Conservation (phyloP, 176 grass and related monocot species). For the Avena sativa region DNA sequence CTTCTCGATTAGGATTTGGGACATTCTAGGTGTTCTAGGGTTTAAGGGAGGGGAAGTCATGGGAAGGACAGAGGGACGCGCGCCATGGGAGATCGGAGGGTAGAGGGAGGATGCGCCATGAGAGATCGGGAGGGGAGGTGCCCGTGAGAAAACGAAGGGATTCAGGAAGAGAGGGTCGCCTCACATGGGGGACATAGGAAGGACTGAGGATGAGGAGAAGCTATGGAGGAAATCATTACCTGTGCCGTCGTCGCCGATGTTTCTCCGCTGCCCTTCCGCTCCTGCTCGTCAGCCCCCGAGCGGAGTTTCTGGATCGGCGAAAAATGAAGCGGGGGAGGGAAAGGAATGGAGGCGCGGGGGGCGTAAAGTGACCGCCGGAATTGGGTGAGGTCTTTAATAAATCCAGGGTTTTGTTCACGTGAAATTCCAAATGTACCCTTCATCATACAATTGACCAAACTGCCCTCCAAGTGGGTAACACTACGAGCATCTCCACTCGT, state of each 20-base stretch:
- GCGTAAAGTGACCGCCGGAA: not conserved
- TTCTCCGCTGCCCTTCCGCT: not conserved
- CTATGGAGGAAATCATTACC: not conserved
- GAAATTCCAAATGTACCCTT: constrained; percentile 30
- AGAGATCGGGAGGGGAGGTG: not conserved
- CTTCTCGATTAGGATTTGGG: not conserved
- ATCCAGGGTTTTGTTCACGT: not conserved
- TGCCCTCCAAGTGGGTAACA: not conserved
- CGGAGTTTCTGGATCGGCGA: not conserved
- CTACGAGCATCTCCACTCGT: too few species aligned
- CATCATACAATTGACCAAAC: not conserved
- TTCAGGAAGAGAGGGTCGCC: not conserved
- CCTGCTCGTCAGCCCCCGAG: not conserved
- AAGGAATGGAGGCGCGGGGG: not conserved
- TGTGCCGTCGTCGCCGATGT: not conserved
- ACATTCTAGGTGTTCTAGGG: not conserved
- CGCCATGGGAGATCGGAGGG: not conserved
- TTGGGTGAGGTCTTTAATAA: not conserved
- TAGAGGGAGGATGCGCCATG: not conserved
- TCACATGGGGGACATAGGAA: not conserved
- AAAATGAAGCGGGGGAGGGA: not conserved
- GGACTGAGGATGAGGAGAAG: not conserved
- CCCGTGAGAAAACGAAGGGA: not conserved
- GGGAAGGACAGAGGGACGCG: not conserved
- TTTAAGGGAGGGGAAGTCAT: not conserved